phyloP scores from a whole-genome alignment of 768 basidiomycete genomes.

The Pleurotus eryngii region DNA sequence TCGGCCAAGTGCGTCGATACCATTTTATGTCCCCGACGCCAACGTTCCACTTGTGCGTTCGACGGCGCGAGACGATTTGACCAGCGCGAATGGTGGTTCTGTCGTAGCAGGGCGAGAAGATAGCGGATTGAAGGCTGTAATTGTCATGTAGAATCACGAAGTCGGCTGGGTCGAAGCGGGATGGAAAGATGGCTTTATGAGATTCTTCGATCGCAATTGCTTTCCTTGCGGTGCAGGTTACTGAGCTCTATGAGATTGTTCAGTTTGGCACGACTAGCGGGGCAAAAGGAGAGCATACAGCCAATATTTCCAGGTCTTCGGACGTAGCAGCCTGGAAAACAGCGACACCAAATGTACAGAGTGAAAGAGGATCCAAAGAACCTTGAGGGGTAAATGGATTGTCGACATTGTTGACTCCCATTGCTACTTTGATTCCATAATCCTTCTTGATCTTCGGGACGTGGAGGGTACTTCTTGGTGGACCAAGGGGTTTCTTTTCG shows the following conservation, averaged over 20 bases:
- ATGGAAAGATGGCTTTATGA: slow-evolving; percentile 30
- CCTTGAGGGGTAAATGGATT: slow-evolving; percentile 73
- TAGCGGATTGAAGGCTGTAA: slow-evolving; percentile 38
- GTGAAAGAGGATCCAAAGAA: slow-evolving; percentile 54
- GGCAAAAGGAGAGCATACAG: slow-evolving; percentile 29
- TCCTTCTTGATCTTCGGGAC: slow-evolving; percentile 43
- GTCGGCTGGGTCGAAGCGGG: slow-evolving; percentile 39
- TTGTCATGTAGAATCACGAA: slow-evolving; percentile 57
- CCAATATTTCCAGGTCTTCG: slow-evolving; percentile 40
- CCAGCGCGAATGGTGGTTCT: slow-evolving; percentile 51
- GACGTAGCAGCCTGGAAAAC: slow-evolving; percentile 57
- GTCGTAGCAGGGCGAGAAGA: slow-evolving; percentile 46
- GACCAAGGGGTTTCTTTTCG: slow-evolving; percentile 30
- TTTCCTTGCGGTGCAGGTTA: slow-evolving; percentile 49
- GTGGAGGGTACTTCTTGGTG: slow-evolving; percentile 53
- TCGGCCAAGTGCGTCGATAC: slow-evolving; percentile 6
- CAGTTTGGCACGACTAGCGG: neutral
- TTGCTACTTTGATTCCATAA: slow-evolving; percentile 46
- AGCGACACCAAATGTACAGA: slow-evolving; percentile 56
- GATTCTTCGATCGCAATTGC: slow-evolving; percentile 37
- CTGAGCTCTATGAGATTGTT: slow-evolving; percentile 36
- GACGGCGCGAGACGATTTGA: slow-evolving; percentile 37
- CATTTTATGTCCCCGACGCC: slow-evolving; percentile 2
- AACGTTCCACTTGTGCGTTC: slow-evolving; percentile 29
- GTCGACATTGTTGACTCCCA: slow-evolving; percentile 63